Evolutionary conservation across 2,329 filamentous ascomycete genomes (phyloP).

Genomic region (Ophiostoma australiae): DNA sequence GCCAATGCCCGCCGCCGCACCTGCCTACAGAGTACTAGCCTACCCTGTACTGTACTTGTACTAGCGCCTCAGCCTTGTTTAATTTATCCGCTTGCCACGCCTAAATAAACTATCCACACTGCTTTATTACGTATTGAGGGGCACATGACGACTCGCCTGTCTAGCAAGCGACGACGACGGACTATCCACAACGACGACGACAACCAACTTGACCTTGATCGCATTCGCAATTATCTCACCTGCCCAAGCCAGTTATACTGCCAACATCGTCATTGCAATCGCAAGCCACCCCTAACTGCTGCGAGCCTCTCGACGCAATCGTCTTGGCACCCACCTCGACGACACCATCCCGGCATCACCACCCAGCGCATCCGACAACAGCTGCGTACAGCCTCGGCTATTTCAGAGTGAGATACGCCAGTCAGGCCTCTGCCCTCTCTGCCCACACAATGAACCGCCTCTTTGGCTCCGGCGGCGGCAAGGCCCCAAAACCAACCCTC

Average conservation of each 20-base stretch:
- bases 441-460: conserved; percentile 74
- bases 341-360: not conserved
- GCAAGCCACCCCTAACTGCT: not conserved
- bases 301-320: not conserved
- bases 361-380: not conserved
- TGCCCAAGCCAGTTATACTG: not conserved
- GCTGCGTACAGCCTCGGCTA: no score
- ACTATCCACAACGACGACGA: no score
- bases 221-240: not conserved
- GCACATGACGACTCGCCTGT: not conserved
- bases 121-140: conserved; percentile 10
- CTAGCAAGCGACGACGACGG: not conserved
- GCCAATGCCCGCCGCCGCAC: not conserved
- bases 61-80: conserved; percentile 9
- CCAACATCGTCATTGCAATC: not conserved
- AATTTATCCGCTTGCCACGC: not conserved
- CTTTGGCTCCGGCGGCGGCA: conserved; percentile 67
- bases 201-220: not conserved
- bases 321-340: not conserved
- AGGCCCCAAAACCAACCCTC: conserved; percentile 84
- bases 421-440: not conserved
- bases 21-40: not conserved
- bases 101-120: conserved; percentile 1
- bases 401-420: not conserved
- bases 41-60: not conserved